Percentiles rank a stretch among this genome's conserved stretches.
Evolutionary conservation across 2,329 filamentous ascomycete species (phyloP).

Genomic region (Rutstroemia sp.): DNA sequence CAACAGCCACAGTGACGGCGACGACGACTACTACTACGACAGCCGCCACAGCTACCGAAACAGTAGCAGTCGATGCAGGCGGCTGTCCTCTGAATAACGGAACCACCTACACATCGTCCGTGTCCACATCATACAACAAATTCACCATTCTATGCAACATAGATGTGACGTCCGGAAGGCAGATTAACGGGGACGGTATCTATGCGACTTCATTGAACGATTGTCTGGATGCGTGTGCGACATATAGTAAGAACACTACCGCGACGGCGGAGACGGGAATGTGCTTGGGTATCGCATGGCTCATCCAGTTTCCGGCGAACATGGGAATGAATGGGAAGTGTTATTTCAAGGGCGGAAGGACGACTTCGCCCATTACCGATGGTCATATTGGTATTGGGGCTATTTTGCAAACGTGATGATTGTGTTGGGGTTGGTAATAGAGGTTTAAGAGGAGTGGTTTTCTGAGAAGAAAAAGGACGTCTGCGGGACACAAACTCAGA

Average conservation of each 20-base stretch:
- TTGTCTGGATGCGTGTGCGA: neutral
- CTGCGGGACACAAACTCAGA: no score
- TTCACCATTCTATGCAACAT: neutral
- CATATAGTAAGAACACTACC: neutral
- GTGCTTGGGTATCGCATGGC: neutral
- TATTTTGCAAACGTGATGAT: neutral
- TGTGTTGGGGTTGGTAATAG: no score
- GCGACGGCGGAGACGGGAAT: neutral
- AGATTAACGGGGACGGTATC: neutral
- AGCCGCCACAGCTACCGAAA: neutral
- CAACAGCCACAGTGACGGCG: neutral
- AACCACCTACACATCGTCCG: neutral
- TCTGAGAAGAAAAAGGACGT: no score
- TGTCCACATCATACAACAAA: neutral
- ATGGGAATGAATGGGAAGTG: neutral
- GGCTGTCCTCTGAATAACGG: neutral
- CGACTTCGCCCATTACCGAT: neutral
- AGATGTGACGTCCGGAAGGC: neutral
- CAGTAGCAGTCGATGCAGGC: neutral
- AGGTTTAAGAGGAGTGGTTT: no score
- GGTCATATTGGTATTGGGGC: neutral
- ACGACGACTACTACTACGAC: neutral
- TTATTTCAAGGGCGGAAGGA: neutral
- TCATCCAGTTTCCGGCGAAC: neutral
- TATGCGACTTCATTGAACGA: neutral